Evolutionary conservation across 1,139 yeast species (phyloP).

Genomic region (Taphrina confusa): DNA sequence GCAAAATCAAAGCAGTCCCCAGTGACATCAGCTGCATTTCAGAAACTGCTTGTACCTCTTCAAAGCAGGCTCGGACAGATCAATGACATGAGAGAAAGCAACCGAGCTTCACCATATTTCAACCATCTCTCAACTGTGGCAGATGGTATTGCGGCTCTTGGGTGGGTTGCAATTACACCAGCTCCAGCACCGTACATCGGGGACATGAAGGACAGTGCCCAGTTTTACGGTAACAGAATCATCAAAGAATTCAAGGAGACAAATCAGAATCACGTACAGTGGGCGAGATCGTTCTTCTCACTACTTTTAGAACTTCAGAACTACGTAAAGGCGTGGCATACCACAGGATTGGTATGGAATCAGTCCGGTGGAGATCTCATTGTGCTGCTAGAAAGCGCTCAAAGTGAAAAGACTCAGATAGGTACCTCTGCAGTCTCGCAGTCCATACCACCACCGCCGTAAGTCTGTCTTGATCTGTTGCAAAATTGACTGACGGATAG

Average conservation of each 20-base stretch:
- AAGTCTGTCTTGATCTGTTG: neutral
- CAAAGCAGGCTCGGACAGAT: constrained; percentile 62
- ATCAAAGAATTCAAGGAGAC: constrained; percentile 76
- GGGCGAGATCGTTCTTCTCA: constrained; percentile 70
- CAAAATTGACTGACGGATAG: too few species aligned
- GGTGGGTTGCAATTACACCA: constrained; percentile 80
- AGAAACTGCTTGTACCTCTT: constrained; percentile 66
- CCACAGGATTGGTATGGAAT: constrained; percentile 83
- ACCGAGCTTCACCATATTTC: constrained; percentile 64
- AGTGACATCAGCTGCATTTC: constrained; percentile 46
- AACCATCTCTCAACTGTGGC: constrained; percentile 79
- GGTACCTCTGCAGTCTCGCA: too few species aligned
- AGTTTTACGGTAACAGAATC: constrained; percentile 89
- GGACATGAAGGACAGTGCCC: constrained; percentile 87
- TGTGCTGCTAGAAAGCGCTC: neutral
- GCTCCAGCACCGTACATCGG: constrained; percentile 70
- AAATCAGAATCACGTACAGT: constrained; percentile 60
- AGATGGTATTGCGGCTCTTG: constrained; percentile 86
- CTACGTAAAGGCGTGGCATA: constrained; percentile 73
- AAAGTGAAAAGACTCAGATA: too few species aligned
- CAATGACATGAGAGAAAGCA: constrained; percentile 67
- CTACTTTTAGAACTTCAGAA: constrained; percentile 68
- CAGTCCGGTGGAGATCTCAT: constrained; percentile 50
- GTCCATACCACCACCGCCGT: constrained; percentile 7
- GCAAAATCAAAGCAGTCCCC: constrained; percentile 66